Base-by-base conservation (phyloP, 148 eudicot genomes). In the Heliamphora exappendiculata region DNA sequence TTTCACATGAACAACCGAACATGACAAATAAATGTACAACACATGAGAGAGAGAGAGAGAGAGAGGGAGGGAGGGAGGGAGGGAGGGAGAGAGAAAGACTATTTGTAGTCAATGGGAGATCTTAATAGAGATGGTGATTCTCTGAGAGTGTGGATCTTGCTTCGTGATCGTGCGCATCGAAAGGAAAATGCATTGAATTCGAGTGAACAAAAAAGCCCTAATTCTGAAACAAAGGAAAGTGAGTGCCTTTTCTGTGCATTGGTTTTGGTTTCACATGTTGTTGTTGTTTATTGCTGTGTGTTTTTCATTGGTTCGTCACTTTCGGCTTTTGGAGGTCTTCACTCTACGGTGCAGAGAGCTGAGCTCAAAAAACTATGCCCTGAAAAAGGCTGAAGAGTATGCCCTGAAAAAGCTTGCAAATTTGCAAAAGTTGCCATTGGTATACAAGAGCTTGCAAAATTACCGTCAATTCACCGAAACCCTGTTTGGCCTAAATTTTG, bases 291-390 rank as follows among this genome's bases (percentile, higher is more conserved):
- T 8, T 26, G 58, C 39, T 41, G 55, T 68, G 73, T 67, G 73
- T 36, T 54, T 78, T 72, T 58, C 81, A 78, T 60, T 78, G 81
- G 81, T n/a, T 78, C 67, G 78, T 79, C 81, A 53, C 81, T 79
- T 79, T 79, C 77, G 72, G 77, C 77, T 69, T 53, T 10, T 22
- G 42, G 77, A n/a, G 76, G 70, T 72, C 81, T 73, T 51, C 63
- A 34, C 67, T 73, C 44, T 17, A 79, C 62, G 74, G 78, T 67
- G 75, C 44, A 22, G 54, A 26, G 57, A 5, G 1, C 36, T 70
- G 44, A 16, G 26, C n/a, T n/a, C n/a, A n/a, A n/a, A 2, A 50
- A 49, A 49, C 9, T 76, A 28, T 72, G 62, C 78, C 28, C 26
- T 31, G 12, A n/a, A 28, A 3, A 8, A 1, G 17, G n/a, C 14